phyloP scores from a whole-genome alignment of 2,329 filamentous ascomycete genomes.

The Cladosporium sp. region DNA sequence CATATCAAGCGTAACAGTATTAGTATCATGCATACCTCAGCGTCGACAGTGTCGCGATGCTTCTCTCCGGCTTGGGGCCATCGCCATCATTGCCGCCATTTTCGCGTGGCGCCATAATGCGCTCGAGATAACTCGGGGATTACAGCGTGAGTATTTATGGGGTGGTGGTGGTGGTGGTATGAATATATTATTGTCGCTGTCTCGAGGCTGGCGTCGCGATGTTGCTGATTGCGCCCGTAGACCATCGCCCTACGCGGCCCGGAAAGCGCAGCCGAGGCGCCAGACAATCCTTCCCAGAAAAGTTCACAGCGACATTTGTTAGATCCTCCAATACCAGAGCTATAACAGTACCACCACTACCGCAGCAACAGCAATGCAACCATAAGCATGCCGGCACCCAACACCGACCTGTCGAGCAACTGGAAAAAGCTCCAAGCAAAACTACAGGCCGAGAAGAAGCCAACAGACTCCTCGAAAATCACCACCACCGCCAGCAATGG shows the following conservation, averaged over 20 bases:
- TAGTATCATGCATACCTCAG: slow-evolving; percentile 61
- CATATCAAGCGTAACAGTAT: slow-evolving; percentile 14
- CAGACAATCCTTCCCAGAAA: not conserved
- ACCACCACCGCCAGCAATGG: slow-evolving; percentile 31
- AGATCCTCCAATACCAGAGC: not conserved
- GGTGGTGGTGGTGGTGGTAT: slow-evolving; percentile 9
- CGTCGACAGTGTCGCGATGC: slow-evolving; percentile 80
- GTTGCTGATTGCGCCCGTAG: slow-evolving; percentile 21
- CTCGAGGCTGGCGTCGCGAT: slow-evolving; percentile 10
- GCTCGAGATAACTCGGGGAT: slow-evolving; percentile 4
- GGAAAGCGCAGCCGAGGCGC: not conserved
- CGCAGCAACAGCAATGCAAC: slow-evolving; percentile 2
- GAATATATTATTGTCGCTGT: slow-evolving; percentile 13
- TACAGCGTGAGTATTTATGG: not conserved
- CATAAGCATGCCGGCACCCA: slow-evolving; percentile 38
- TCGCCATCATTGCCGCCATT: slow-evolving; percentile 32
- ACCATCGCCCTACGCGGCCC: not conserved
- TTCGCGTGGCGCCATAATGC: slow-evolving; percentile 55
- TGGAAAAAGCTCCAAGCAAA: slow-evolving; percentile 76
- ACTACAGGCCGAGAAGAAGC: slow-evolving; percentile 41
- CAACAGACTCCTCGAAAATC: slow-evolving; percentile 20
- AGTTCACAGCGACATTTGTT: slow-evolving; percentile 7
- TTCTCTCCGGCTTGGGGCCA: slow-evolving; percentile 63
- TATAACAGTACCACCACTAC: not conserved
- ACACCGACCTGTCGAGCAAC: slow-evolving; percentile 56